Evolutionary conservation across 78 protist genomes (phyloP).

Genomic region (Dictyostelium brefeldianum): DNA sequence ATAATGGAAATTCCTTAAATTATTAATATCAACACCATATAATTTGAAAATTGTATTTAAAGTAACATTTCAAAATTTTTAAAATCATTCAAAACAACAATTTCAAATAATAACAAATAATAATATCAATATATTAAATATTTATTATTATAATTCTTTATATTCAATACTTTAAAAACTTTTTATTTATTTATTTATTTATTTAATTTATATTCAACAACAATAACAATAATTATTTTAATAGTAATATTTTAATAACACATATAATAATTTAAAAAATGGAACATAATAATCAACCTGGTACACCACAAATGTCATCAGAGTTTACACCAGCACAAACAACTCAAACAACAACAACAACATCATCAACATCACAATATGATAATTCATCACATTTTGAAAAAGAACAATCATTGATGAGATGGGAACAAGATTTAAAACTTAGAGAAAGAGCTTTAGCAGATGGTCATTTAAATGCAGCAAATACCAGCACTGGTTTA

Average conservation of each 20-base stretch:
- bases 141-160: neutral
- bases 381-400: constrained; percentile 7
- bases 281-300: constrained; percentile 25
- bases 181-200: constrained; percentile 19
- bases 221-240: neutral
- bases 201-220: neutral
- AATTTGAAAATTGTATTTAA: too few relatives aligned
- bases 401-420: constrained; percentile 29
- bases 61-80: too few relatives aligned
- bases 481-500: neutral
- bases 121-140: neutral
- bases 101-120: neutral
- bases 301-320: constrained; percentile 36
- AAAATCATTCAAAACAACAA: too few relatives aligned
- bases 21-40: too few relatives aligned
- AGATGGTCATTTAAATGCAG: neutral
- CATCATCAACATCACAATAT: neutral
- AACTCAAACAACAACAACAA: neutral
- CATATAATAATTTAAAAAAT: neutral
- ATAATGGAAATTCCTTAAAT: too few relatives aligned
- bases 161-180: neutral
- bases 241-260: neutral
- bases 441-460: constrained; percentile 9
- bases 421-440: constrained; percentile 56
- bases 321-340: constrained; percentile 23